Base-by-base conservation (phyloP, 2,329 filamentous ascomycete species). In the Pseudocercospora fuligena region DNA sequence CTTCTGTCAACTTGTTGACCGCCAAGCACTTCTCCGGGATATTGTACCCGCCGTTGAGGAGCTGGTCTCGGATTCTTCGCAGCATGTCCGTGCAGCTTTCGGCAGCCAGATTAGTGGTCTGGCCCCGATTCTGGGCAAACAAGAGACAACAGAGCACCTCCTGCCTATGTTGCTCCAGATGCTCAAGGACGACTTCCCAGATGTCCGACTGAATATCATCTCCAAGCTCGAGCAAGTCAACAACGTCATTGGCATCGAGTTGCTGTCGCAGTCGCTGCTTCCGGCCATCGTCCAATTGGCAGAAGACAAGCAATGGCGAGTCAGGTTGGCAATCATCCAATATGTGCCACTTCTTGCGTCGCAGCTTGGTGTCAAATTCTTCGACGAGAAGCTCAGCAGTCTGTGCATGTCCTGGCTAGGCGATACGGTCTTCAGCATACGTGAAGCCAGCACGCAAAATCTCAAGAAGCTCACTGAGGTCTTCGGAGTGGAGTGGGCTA, bases 171-270 rank as follows among this genome's bases (percentile, higher is more conserved):
- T 99, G 82, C 86, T 99, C 62, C 92, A 97, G 80, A 99, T 99
- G 95, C 89, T 99, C 75, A 99, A 98, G 86, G 95, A 99, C 76
- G 95, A 99, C 78, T 98, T 97, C 80, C 95, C 95, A 23, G 95
- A 99, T 78, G 95, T 99, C 60, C 91, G 95, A 69, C 89, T 99
- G 66, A 97, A 99, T 82, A 99, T 99, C 80, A 99, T 99, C 77
- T 98, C 95, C n/a, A 99, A 99, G 82, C 89, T 99, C 63, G 96
- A 99, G 83, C 88, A 96, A 70, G 95, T 99, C 71, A 99, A 99
- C 83, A 92, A 97, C 82, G 95, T 99, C 67, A 99, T 99, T 78
- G 95, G 95, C 69, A 99, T 99, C 80, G 95, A 99, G 69, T 88
- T 97, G 19, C 89, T 99, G 59, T 97, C 95, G 56, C 94, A 98